Evolutionary conservation across 2,329 filamentous ascomycete species (phyloP), one percentile per base, ranked within the genome.

Genomic region (Rasamsonia emersonii): DNA sequence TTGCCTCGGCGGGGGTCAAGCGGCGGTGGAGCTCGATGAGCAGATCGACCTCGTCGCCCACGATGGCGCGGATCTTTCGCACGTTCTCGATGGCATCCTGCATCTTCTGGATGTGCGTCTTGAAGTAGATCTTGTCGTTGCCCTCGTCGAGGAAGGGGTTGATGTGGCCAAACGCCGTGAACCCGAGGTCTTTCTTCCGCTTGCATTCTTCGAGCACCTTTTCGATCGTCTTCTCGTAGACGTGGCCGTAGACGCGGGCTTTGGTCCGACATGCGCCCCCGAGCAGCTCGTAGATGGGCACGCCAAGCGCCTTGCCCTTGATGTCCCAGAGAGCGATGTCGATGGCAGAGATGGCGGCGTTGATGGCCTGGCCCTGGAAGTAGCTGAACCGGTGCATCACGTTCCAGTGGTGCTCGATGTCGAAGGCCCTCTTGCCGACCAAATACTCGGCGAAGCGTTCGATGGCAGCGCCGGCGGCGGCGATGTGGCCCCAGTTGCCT

Each of bases 61-160:
- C 81, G 5, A 85, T 80, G 0, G 68, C 24, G 24, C 24, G 24
- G 24, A 25, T 25, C 6, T 11, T 15, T 11, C 11, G 11, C 13
- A 25, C 16, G 13, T 15, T 64, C 41, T 75, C 74, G 9, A 85
- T 59, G 2, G 80, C 65, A 32, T 78, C 71, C 2, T 83, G 71
- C 18, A 71, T 75, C 4, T 66, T 59, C 23, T 77, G 65, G 0
- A 85, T 62, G 0, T 66, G 64, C 0, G 67, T 62, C 0, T 80
- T 79, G 1, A 76, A 77, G 51, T 84, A 80, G 0, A 85, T 65
- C 80, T 79, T 85, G 39, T 71, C 74, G 1, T 84, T 56, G 39
- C 82, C 79, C 45, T 79, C 77, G 0, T 79, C 85, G n/a, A n/a
- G n/a, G n/a, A n/a, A n/a, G 3, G 70, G 81, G 50, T 85, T 85